Conservation (phyloP, 192 early-diverging fungal genomes). For the Linnemannia exigua region DNA sequence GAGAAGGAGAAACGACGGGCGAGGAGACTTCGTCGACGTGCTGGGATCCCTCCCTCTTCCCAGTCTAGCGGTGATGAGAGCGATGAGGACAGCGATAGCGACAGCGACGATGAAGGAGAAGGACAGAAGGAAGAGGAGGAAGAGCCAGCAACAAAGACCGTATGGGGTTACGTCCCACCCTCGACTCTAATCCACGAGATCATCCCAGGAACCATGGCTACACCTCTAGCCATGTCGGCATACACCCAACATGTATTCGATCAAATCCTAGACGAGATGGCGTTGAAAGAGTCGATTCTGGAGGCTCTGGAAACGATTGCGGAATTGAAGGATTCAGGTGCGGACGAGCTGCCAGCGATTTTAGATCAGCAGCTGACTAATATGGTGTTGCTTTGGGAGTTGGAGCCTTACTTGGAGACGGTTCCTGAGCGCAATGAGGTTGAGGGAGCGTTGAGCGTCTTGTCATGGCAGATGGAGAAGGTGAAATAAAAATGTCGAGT, state of each 20-base stretch:
- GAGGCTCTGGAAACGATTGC: constrained; percentile 42
- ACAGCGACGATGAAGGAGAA: constrained; percentile 7
- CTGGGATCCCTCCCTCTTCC: not conserved
- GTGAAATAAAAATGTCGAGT: constrained; percentile 25
- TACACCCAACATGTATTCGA: constrained; percentile 38
- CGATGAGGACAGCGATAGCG: not conserved
- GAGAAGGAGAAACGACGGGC: constrained; percentile 8
- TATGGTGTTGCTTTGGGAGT: constrained; percentile 40
- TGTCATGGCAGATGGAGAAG: constrained; percentile 53
- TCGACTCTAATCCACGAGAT: constrained; percentile 11
- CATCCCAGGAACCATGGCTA: constrained; percentile 39
- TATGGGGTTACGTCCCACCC: constrained; percentile 23
- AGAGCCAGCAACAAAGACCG: not conserved
- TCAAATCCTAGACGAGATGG: constrained; percentile 41
- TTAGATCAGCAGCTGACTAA: constrained; percentile 52
- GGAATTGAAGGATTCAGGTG: constrained; percentile 39
- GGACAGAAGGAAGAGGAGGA: not conserved
- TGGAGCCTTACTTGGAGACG: constrained; percentile 51
- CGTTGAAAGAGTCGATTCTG: constrained; percentile 37
- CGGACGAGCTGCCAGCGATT: constrained; percentile 39
- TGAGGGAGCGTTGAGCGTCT: constrained; percentile 22
- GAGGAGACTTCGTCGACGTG: not conserved
- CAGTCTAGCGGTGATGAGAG: not conserved
- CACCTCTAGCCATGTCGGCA: constrained; percentile 19
- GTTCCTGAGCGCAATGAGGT: constrained; percentile 33